Conservation (phyloP, 148 eudicot species). For the Camellia lanceoleosa region DNA sequence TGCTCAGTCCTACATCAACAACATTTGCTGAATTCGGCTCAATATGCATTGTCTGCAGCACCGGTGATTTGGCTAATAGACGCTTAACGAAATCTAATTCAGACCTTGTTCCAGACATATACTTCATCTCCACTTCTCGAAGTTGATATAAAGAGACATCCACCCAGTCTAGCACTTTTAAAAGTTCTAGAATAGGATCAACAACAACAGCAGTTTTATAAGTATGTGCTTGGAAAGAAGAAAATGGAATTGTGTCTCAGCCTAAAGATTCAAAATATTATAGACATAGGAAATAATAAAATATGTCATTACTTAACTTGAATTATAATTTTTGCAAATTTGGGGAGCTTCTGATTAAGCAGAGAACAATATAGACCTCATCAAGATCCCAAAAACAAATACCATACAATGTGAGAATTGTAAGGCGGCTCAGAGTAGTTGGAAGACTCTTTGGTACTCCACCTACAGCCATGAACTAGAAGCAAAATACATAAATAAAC, state of each 20-base stretch:
- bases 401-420: not conserved
- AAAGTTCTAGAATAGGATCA: no score
- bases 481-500: not conserved
- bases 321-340: constrained; percentile 42
- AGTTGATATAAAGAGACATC: no score
- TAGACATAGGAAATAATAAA: no score
- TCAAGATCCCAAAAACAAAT: constrained; percentile 15
- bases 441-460: not conserved
- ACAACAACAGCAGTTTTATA: no score
- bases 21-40: not conserved
- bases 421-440: not conserved
- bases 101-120: no score
- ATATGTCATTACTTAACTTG: constrained; percentile 16
- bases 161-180: no score
- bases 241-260: no score
- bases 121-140: no score
- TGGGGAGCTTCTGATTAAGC: constrained; percentile 45
- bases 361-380: constrained; percentile 8
- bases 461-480: not conserved
- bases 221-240: no score
- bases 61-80: not conserved
- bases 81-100: not conserved
- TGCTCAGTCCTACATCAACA: not conserved
- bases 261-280: no score
- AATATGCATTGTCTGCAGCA: not conserved